Evolutionary conservation across 768 basidiomycete species (phyloP), one percentile per base, ranked within the genome.

Genomic region (Hydnum rufescens): DNA sequence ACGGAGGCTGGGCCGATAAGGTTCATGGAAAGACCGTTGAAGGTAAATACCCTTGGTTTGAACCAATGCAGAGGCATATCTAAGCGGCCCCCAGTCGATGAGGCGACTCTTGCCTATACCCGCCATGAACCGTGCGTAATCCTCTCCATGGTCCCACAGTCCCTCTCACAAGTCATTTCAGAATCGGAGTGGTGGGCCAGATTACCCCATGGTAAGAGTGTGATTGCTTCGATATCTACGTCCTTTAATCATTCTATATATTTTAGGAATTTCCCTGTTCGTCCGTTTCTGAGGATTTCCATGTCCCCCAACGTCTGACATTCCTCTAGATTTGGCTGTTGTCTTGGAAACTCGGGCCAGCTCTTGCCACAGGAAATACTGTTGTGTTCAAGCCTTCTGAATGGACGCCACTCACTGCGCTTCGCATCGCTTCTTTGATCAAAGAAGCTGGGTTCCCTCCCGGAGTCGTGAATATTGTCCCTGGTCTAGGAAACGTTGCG

Each of bases 1-100:
- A 82, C 60, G 84, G 78, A 34, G 89, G 89, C n/a, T 84, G 83
- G 78, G 83, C 88, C 22, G 88, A 90, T 68, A 92, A 93, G 67
- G 66, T 82, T 50, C 68, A 72, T 3, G 85, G 83, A 3, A 74
- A 84, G 63, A 77, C 76, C 4, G 77, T 87, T 62, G 83, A 88
- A 54, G 74, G 78, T 39, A 13, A 39, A 39, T 39, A 39, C 36
- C 13, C 36, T 39, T 39, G 13, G 13, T 13, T 39, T 92, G n/a
- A n/a, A n/a, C n/a, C n/a, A n/a, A n/a, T n/a, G n/a, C n/a, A n/a
- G n/a, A n/a, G 13, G 13, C n/a, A n/a, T n/a, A n/a, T n/a, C n/a
- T n/a, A n/a, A n/a, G n/a, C n/a, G n/a, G n/a, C n/a, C 80, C 80
- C 0, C 36, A 39, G 67, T 66, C 47, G 74, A 79, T 70, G 47